Evolutionary conservation across 2,329 filamentous ascomycete genomes (phyloP).

Genomic region (Biscogniauxia sp.): DNA sequence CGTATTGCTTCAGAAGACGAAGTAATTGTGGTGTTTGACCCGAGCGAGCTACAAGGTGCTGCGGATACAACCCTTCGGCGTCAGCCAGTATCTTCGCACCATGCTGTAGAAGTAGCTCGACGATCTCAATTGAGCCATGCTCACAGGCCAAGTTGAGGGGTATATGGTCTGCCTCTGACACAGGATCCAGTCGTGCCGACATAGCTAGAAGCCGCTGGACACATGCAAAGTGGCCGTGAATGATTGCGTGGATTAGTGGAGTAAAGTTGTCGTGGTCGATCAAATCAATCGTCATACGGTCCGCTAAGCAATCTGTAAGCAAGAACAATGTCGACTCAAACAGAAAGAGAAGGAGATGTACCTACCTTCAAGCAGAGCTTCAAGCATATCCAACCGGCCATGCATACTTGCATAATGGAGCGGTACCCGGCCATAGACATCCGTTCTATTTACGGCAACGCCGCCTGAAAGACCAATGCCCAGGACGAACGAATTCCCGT

Average conservation of each 20-base stretch:
- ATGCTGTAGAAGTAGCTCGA: constrained; percentile 78
- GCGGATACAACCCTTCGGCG: constrained; percentile 94
- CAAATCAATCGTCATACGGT: constrained; percentile 74
- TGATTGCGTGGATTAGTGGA: constrained; percentile 90
- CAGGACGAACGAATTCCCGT: constrained; percentile 78
- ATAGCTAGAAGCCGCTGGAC: constrained; percentile 74
- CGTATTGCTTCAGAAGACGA: constrained; percentile 76
- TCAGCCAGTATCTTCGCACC: constrained; percentile 84
- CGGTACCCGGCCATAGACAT: constrained; percentile 92
- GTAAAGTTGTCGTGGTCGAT: constrained; percentile 98
- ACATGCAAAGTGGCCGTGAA: constrained; percentile 78
- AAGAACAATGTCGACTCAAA: background rate
- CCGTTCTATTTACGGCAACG: constrained; percentile 75
- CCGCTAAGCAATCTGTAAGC: constrained; percentile 42
- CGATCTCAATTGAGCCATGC: constrained; percentile 81
- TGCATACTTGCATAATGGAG: constrained; percentile 97
- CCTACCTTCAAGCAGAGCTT: constrained; percentile 68
- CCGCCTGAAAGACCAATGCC: constrained; percentile 69
- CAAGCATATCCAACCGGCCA: constrained; percentile 80
- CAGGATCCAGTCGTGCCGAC: constrained; percentile 81
- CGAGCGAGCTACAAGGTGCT: constrained; percentile 90
- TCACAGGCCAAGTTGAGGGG: constrained; percentile 94
- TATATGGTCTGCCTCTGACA: constrained; percentile 85
- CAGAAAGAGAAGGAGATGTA: constrained; percentile 31
- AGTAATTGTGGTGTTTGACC: constrained; percentile 78